Evolutionary conservation across 805 yeast genomes (phyloP).

Genomic region (Teunomyces atbi): DNA sequence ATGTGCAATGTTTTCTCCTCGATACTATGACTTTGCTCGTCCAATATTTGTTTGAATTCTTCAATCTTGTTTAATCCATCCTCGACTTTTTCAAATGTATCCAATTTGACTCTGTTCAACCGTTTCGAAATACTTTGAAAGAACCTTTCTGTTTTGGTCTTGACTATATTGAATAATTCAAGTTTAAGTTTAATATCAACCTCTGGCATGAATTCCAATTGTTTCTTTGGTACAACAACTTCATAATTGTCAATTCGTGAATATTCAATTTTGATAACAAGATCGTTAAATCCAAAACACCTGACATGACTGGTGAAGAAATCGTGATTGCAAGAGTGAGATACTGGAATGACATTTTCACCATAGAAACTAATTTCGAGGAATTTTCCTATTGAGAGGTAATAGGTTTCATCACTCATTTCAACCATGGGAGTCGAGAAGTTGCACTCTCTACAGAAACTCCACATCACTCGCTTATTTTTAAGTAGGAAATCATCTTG

Average conservation of each 20-base stretch:
- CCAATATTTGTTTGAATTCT: constrained; percentile 54
- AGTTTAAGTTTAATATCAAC: constrained; percentile 67
- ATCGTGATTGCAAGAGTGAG: constrained; percentile 68
- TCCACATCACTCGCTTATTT: constrained; percentile 82
- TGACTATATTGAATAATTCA: constrained; percentile 55
- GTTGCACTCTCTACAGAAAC: constrained; percentile 79
- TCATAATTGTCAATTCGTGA: constrained; percentile 74
- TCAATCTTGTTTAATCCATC: constrained; percentile 61
- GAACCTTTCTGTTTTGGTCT: constrained; percentile 53
- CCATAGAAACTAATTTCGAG: constrained; percentile 82
- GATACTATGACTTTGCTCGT: constrained; percentile 49
- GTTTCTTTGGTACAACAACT: constrained; percentile 71
- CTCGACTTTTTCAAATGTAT: constrained; percentile 66
- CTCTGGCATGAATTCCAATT: constrained; percentile 68
- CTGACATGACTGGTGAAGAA: constrained; percentile 78
- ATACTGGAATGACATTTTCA: constrained; percentile 35
- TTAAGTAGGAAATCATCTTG: constrained; percentile 22
- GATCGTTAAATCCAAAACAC: constrained; percentile 77
- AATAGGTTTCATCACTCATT: constrained; percentile 86
- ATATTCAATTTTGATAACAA: constrained; percentile 78
- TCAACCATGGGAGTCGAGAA: constrained; percentile 72
- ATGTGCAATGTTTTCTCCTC: constrained; percentile 46
- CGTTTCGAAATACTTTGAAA: constrained; percentile 73
- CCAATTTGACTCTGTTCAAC: constrained; percentile 71
- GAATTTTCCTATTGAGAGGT: constrained; percentile 89